phyloP scores from a whole-genome alignment of 768 basidiomycete genomes.

The Lactifluus echinatus region DNA sequence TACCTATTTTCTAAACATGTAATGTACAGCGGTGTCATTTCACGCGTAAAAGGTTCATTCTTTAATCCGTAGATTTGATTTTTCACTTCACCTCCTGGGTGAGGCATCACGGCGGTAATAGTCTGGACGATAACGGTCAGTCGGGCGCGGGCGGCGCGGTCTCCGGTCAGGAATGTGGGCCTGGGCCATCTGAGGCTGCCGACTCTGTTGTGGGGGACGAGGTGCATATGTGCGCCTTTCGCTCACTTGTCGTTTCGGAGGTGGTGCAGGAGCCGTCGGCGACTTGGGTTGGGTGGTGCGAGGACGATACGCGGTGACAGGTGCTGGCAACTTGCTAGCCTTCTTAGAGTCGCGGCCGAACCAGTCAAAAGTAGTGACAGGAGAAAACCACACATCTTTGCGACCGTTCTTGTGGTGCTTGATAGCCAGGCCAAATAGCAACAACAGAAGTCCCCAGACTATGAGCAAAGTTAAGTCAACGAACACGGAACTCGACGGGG shows the following conservation, averaged over 20 bases:
- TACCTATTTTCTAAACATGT: neutral
- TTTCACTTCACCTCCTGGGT: conserved; percentile 25
- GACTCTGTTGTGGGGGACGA: conserved; percentile 7
- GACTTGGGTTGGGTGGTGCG: conserved; percentile 15
- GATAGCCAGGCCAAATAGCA: conserved; percentile 37
- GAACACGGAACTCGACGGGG: conserved; percentile 2
- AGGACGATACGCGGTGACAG: conserved; percentile 29
- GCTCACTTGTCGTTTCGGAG: conserved; percentile 15
- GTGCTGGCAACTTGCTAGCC: conserved; percentile 34
- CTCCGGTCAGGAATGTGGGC: conserved; percentile 10
- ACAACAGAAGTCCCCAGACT: conserved; percentile 42
- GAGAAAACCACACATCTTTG: conserved; percentile 54
- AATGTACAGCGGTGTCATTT: conserved; percentile 3
- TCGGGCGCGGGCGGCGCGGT: conserved; percentile 8
- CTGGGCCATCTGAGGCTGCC: conserved; percentile 17
- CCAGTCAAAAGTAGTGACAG: conserved; percentile 68
- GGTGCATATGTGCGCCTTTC: conserved; percentile 6
- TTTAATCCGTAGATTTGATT: neutral
- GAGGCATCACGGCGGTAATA: conserved; percentile 29
- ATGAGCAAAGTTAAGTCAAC: conserved; percentile 22
- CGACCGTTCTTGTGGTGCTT: conserved; percentile 36
- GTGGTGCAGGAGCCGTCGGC: neutral
- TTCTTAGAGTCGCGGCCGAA: conserved; percentile 35
- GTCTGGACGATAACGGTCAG: conserved; percentile 23
- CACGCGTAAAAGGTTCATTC: neutral